Conservation (phyloP, 169 alveolate species). For the Theileria parva region DNA sequence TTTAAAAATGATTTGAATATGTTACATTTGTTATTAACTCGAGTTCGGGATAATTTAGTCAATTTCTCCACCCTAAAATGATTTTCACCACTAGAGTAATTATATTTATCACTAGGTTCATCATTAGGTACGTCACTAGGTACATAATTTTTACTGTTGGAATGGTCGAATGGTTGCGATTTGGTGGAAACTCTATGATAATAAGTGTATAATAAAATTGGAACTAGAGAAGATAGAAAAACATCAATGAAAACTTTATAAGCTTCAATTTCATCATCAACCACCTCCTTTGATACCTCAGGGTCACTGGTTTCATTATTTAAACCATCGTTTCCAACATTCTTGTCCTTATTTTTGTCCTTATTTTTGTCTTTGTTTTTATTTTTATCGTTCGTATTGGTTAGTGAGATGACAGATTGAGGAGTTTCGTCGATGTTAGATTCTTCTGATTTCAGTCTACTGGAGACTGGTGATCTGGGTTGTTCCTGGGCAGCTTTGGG, state of each 20-base stretch:
- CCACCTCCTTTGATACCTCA: background rate
- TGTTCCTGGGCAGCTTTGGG: background rate
- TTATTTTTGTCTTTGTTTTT: too few relatives aligned
- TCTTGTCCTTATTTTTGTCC: background rate
- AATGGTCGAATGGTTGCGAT: background rate
- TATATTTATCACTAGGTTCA: too few relatives aligned
- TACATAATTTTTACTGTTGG: background rate
- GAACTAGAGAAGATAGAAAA: conserved; percentile 42
- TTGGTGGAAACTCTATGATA: conserved; percentile 12
- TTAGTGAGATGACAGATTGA: background rate
- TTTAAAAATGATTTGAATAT: background rate
- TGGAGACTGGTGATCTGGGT: background rate
- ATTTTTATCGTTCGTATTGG: background rate
- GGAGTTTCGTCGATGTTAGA: background rate
- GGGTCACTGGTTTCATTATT: background rate
- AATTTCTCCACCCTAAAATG: background rate
- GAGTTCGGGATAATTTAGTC: background rate
- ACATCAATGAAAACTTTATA: conserved; percentile 19
- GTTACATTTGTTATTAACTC: background rate
- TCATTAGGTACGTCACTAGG: too few relatives aligned
- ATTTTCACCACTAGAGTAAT: background rate
- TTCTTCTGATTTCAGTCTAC: background rate
- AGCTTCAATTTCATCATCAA: background rate
- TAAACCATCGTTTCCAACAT: background rate
- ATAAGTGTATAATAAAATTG: conserved; percentile 27